A percentile compares a stretch with the other conserved stretches of the same genome.
These are phyloP conservation scores for Naganishia kalamii DNA, from an alignment of 768 basidiomycete species.

Conservation along the genomic window DNA sequence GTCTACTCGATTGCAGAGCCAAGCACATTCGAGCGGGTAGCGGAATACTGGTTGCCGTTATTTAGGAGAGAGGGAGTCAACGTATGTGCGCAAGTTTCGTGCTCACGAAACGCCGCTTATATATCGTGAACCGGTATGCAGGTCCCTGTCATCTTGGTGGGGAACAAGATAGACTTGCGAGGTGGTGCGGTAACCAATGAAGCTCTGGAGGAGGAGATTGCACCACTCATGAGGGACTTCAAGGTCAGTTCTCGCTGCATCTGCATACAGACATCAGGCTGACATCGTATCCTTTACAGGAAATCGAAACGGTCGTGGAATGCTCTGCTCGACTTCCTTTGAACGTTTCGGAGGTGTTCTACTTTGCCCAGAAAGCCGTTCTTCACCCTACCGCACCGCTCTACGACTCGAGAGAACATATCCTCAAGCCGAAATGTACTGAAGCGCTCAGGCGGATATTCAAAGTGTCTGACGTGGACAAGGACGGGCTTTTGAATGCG, in stretches of 20 bases:
- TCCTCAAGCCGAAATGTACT: conserved; percentile 84
- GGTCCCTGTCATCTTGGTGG: conserved; percentile 94
- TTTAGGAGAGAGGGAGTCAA: conserved; percentile 94
- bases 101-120: not conserved
- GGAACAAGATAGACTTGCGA: conserved; percentile 95
- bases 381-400: conserved; percentile 92
- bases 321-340: conserved; percentile 76
- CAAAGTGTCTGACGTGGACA: conserved; percentile 88
- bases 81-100: conserved; percentile 51
- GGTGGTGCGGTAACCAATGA: conserved; percentile 91
- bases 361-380: conserved; percentile 97
- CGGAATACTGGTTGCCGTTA: conserved; percentile 94
- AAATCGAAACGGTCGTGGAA: conserved; percentile 97
- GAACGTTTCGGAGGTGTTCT: conserved; percentile 95
- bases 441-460: conserved; percentile 88
- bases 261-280: not conserved
- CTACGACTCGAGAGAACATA: conserved; percentile 95
- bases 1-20: conserved; percentile 97
- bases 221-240: conserved; percentile 98
- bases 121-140: conserved; percentile 41
- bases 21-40: conserved; percentile 91
- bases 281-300: conserved; percentile 52
- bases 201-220: conserved; percentile 85
- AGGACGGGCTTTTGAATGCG: conserved; percentile 84
- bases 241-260: conserved; percentile 56